Base-by-base conservation (phyloP, 495 filamentous ascomycete genomes). In the Xylaria telfairii region DNA sequence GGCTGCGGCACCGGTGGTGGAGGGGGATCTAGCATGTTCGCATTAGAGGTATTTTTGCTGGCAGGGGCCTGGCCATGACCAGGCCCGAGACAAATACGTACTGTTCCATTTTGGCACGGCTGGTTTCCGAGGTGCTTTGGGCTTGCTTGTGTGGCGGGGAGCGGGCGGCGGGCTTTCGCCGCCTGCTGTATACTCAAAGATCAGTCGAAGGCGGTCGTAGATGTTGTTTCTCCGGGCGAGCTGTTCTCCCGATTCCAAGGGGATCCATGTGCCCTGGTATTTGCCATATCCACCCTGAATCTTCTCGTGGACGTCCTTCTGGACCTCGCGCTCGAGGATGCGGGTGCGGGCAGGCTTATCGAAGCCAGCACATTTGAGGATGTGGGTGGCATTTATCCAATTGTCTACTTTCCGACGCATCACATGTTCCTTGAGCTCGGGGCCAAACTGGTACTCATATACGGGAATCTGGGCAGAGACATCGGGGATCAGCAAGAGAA, bases 181-280 rank as follows among this genome's bases (percentile, higher is more conserved):
- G 42, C 94, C 94, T 9, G 94, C 90, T 7, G 90, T 87, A 74
- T 89, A 98, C 78, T 98, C 93, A 81, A 99, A 96, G 72, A 99
- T 96, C 42, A 93, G 89, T 46, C 85, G 85, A 42, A 99, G 83
- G 71, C 93, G 92, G 12, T 94, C 89, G 57, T 94, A 89, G 61
- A 98, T 87, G 65, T 91, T 91, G 78, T 97, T 97, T 68, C 94
- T 91, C 65, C 91, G 87, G 30, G 96, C 96, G 8, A 99, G 90
- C 74, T 86, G 80, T 69, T 92, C 88, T 49, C 93, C 96, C 68
- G 93, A 89, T 34, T 90, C 87, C 28, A 99, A 87, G 8, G 96
- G 95, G 30, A 99, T 93, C 96, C 96, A 99, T 51, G 96, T 99
- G 69, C 95, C 95, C 84, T 99, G 96, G 74, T 98, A 99, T 88